Percentiles rank a stretch among this genome's conserved stretches.
Evolutionary conservation across 805 yeast species (phyloP).

Genomic region (Yarrowia bubula): DNA sequence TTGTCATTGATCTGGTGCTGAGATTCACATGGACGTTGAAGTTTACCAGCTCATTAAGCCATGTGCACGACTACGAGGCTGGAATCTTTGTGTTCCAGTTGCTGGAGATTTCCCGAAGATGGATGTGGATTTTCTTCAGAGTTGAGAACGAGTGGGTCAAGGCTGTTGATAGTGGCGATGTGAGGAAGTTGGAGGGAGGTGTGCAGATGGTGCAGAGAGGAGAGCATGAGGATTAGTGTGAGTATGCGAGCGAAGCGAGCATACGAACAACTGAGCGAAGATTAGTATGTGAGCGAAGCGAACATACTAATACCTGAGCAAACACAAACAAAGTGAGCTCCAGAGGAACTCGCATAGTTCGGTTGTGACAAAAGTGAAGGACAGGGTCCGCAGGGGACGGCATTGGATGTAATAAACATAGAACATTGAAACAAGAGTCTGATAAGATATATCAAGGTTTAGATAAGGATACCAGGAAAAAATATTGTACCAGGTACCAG

Average conservation of each 20-base stretch:
- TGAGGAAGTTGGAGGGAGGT: background rate
- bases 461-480: too few species aligned
- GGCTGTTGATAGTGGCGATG: slow-evolving; percentile 22
- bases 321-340: background rate
- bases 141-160: slow-evolving; percentile 68
- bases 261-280: background rate
- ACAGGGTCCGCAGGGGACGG: too few species aligned
- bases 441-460: too few species aligned
- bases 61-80: slow-evolving; percentile 42
- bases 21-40: slow-evolving; percentile 78
- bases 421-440: too few species aligned
- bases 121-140: slow-evolving; percentile 85
- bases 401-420: too few species aligned
- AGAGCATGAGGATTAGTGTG: slow-evolving; percentile 20
- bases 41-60: slow-evolving; percentile 42
- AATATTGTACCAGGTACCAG: too few species aligned
- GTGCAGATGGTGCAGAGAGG: slow-evolving; percentile 3
- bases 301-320: background rate
- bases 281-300: background rate
- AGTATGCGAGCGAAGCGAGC: background rate
- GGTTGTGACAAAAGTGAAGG: too few species aligned
- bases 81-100: slow-evolving; percentile 69
- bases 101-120: slow-evolving; percentile 77
- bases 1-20: slow-evolving; percentile 57
- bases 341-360: too few species aligned